Percentiles rank a stretch among this genome's conserved stretches.
phyloP scores from a whole-genome alignment of 306 rosid genomes.

The Crataegus laevigata region DNA sequence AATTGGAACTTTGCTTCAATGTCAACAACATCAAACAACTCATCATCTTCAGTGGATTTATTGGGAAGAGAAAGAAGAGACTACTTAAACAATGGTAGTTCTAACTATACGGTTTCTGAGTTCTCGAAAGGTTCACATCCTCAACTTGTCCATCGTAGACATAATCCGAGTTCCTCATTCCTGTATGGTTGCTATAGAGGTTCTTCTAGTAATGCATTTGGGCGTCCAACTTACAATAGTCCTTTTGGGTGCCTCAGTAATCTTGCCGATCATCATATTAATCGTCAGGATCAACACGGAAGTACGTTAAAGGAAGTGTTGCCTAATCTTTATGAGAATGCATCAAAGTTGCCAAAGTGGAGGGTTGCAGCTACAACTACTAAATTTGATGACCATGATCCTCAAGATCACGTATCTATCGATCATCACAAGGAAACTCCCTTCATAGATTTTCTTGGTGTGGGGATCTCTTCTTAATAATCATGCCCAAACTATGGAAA shows the following conservation, averaged over 20 bases:
- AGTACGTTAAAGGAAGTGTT: conserved; percentile 22
- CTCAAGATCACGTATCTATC: conserved; percentile 15
- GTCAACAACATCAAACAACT: neutral
- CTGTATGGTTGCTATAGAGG: conserved; percentile 5
- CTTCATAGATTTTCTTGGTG: conserved; percentile 91
- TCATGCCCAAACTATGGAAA: neutral
- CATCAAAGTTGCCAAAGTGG: conserved; percentile 13
- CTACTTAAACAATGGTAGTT: conserved; percentile 18
- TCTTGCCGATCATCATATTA: conserved; percentile 1
- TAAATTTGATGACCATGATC: conserved; percentile 22
- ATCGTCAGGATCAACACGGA: neutral
- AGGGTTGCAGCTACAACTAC: conserved; percentile 2
- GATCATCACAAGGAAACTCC: conserved; percentile 40
- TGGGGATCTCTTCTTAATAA: conserved; percentile 57
- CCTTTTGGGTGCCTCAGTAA: conserved; percentile 25
- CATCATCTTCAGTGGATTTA: neutral
- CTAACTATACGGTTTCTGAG: conserved; percentile 22
- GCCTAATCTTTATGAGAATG: conserved; percentile 16
- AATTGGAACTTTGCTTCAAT: conserved; percentile 58
- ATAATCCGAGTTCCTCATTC: conserved; percentile 22
- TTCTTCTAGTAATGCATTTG: conserved; percentile 10
- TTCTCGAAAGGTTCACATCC: conserved; percentile 31
- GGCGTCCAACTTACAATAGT: conserved; percentile 34
- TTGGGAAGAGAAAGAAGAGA: conserved; percentile 26
- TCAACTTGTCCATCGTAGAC: conserved; percentile 1